Conservation (phyloP, 2,329 filamentous ascomycete genomes). For the Salinomyces thailandicus region DNA sequence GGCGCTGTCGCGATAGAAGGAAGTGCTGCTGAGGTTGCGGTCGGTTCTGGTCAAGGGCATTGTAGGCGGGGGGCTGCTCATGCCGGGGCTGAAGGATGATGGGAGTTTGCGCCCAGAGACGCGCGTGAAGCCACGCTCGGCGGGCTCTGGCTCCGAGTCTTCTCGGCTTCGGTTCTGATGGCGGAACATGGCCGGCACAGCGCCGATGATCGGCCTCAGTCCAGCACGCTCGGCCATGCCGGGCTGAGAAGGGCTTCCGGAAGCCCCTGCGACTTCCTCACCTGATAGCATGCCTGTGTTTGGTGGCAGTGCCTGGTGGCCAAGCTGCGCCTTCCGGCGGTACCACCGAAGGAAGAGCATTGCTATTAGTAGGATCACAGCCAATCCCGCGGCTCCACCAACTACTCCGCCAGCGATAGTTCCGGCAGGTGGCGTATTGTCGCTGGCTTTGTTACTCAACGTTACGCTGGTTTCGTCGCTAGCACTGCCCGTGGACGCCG, state of each 20-base stretch:
- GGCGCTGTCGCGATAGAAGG: conserved; percentile 37
- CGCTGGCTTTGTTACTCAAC: conserved; percentile 7
- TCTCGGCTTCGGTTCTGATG: conserved; percentile 21
- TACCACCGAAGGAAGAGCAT: conserved; percentile 45
- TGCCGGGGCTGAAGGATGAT: conserved; percentile 38
- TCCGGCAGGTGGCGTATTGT: conserved; percentile 34
- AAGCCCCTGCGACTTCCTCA: not conserved
- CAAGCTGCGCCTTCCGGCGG: conserved; percentile 24
- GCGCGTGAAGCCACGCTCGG: conserved; percentile 36
- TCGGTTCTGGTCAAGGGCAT: conserved; percentile 14
- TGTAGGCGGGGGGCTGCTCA: conserved; percentile 25
- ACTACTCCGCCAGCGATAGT: conserved; percentile 53
- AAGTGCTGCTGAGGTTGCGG: conserved; percentile 24
- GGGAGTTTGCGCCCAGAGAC: conserved; percentile 40
- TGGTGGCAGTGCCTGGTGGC: conserved; percentile 19
- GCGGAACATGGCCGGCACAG: conserved; percentile 29
- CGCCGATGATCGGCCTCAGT: conserved; percentile 27
- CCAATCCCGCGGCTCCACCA: conserved; percentile 49
- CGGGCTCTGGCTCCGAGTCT: conserved; percentile 10
- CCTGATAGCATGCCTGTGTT: conserved; percentile 9
- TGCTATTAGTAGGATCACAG: conserved; percentile 40
- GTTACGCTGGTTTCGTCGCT: not conserved
- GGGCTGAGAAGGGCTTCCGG: conserved; percentile 10
- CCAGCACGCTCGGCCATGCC: conserved; percentile 33
- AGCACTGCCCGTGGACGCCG: not conserved